A percentile compares a stretch with the other conserved stretches of the same genome.
phyloP scores from a whole-genome alignment of 768 basidiomycete genomes.

The Suillus discolor region DNA sequence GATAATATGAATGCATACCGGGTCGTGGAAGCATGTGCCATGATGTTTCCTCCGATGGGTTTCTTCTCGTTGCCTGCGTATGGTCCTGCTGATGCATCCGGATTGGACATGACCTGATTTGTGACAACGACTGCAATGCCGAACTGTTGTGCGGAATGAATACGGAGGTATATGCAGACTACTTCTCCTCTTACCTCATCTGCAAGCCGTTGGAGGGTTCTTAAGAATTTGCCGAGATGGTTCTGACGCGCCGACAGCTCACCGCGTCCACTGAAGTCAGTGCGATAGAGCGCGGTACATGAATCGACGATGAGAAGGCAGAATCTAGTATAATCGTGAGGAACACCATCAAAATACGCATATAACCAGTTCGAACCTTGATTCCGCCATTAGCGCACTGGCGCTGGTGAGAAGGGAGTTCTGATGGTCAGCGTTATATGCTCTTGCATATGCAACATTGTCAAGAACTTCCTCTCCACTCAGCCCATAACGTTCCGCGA shows the following conservation, averaged over 20 bases:
- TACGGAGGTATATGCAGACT: constrained; percentile 10
- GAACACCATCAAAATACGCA: constrained; percentile 17
- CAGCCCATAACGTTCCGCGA: constrained; percentile 94
- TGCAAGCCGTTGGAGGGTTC: constrained; percentile 89
- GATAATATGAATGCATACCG: constrained; percentile 50
- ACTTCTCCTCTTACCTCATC: constrained; percentile 73
- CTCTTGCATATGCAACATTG: constrained; percentile 97
- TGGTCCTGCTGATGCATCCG: constrained; percentile 89
- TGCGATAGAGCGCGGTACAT: constrained; percentile 92
- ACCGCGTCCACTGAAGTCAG: constrained; percentile 94
- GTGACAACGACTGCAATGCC: constrained; percentile 97
- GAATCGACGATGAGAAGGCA: constrained; percentile 97
- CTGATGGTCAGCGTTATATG: constrained; percentile 99
- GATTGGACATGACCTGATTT: constrained; percentile 99
- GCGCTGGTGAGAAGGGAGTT: constrained; percentile 86
- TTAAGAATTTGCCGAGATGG: constrained; percentile 93
- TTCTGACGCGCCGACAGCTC: constrained; percentile 95
- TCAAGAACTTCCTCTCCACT: constrained; percentile 98
- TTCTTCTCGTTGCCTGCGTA: constrained; percentile 94
- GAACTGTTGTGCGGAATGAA: constrained; percentile 55
- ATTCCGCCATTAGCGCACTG: constrained; percentile 99
- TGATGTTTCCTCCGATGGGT: constrained; percentile 98
- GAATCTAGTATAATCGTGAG: constrained; percentile 58
- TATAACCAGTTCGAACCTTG: constrained; percentile 58
- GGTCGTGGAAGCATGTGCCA: constrained; percentile 98